These are phyloP conservation scores for Sugiyamaella marilandica DNA, from an alignment of 805 yeast species.

Conservation along the genomic window DNA sequence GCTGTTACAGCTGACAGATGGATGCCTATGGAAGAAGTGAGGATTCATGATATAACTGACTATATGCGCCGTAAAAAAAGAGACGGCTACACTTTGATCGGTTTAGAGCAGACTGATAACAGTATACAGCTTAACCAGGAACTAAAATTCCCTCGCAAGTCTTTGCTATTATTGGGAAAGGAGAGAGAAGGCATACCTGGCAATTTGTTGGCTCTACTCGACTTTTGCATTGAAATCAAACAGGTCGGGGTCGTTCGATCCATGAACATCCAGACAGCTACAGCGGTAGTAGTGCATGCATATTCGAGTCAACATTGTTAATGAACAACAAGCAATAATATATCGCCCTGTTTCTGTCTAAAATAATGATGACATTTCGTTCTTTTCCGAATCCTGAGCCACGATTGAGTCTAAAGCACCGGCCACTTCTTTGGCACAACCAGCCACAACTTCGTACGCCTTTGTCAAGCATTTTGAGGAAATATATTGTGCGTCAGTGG, in stretches of 20 bases:
- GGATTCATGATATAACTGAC: slow-evolving; percentile 46
- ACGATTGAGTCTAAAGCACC: slow-evolving; percentile 40
- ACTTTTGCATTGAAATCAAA: slow-evolving; percentile 82
- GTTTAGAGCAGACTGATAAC: slow-evolving; percentile 88
- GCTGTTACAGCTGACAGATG: slow-evolving; percentile 93
- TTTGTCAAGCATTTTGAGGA: slow-evolving; percentile 37
- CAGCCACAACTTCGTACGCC: slow-evolving; percentile 53
- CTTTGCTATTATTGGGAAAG: slow-evolving; percentile 73
- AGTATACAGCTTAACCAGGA: slow-evolving; percentile 64
- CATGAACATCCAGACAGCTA: slow-evolving; percentile 95
- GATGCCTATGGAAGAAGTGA: slow-evolving; percentile 90
- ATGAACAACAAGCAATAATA: background rate
- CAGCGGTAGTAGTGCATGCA: slow-evolving; percentile 91
- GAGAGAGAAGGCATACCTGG: slow-evolving; percentile 94
- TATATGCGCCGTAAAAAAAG: slow-evolving; percentile 57
- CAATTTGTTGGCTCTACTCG: slow-evolving; percentile 71
- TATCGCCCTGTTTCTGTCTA: background rate
- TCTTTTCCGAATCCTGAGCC: background rate
- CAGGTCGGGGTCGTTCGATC: slow-evolving; percentile 90
- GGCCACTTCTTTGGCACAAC: slow-evolving; percentile 59
- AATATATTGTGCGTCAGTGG: slow-evolving; percentile 19
- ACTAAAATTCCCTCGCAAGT: slow-evolving; percentile 71
- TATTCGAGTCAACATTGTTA: slow-evolving; percentile 65
- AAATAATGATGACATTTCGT: background rate
- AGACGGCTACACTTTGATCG: slow-evolving; percentile 83